Conservation (phyloP, 805 yeast genomes). For the Lipomyces mesembrius region DNA sequence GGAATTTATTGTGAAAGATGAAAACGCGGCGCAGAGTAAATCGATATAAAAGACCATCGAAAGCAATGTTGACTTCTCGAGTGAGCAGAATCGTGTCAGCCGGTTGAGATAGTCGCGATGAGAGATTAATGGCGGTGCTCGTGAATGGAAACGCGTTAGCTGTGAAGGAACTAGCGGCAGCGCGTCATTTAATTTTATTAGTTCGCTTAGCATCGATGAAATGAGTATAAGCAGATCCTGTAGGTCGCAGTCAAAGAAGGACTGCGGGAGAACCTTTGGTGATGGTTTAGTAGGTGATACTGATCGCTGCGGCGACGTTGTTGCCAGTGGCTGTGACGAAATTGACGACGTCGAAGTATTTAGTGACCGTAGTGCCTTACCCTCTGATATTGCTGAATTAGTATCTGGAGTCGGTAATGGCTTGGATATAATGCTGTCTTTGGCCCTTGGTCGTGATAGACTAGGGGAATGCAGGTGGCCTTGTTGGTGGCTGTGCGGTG, state of each 20-base stretch:
- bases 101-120: slow-evolving; percentile 76
- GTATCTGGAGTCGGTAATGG: neutral
- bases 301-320: neutral
- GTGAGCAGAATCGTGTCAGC: slow-evolving; percentile 78
- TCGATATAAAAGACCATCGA: slow-evolving; percentile 91
- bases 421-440: neutral
- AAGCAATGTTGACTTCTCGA: slow-evolving; percentile 81
- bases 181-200: slow-evolving; percentile 75
- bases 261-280: slow-evolving; percentile 49
- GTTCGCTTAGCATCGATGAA: slow-evolving; percentile 76
- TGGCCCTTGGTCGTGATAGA: slow-evolving; percentile 4
- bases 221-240: slow-evolving; percentile 73
- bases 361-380: neutral
- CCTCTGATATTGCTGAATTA: neutral
- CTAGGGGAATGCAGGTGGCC: neutral
- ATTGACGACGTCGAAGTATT: neutral
- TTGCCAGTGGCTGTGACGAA: neutral
- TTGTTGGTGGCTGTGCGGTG: neutral
- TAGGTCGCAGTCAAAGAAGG: slow-evolving; percentile 68
- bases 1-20: slow-evolving; percentile 81
- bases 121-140: slow-evolving; percentile 89
- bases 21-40: slow-evolving; percentile 73
- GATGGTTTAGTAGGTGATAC: neutral
- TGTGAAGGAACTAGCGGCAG: slow-evolving; percentile 47
- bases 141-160: slow-evolving; percentile 88